Base-by-base conservation (phyloP, 352 stramenopile species). In the Phytophthora sp. region DNA sequence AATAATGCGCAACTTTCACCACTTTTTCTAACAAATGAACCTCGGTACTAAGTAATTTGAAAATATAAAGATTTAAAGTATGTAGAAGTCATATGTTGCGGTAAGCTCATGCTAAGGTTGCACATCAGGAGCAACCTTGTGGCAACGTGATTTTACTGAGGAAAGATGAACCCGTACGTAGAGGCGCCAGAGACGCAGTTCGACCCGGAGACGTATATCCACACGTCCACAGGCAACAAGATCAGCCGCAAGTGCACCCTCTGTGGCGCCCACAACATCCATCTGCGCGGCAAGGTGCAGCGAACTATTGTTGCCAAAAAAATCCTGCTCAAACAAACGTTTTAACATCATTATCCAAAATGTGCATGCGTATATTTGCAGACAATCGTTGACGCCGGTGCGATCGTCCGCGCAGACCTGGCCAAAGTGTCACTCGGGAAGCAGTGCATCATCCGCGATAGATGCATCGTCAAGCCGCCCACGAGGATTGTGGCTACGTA, bases 361-460 rank as follows among this genome's bases (percentile, higher is more conserved):
- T n/a, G n/a, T n/a, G n/a, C n/a, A n/a, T n/a, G n/a, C n/a, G n/a
- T 16, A 16, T 45, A 18, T 16, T 60, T 44, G 9, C 41, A 92
- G 73, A 86, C 83, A 30, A 91, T 95, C 69, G 80, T 96, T 33
- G 66, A 91, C 47, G 71, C 83, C 5, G 80, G 74, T 31, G 79
- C 77, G 29, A 86, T 93, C 57, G 79, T 96, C 20, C 84, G 89
- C 44, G 89, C 85, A 11, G 89, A 96, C 60, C 72, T 94, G 45
- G 89, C 86, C 39, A 93, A 89, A 70, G 84, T 96, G 16, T 88
- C 82, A 33, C 76, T 96, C 11, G 89, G 89, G 1, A 88, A 88
- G 60, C 84, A 91, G 62, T 95, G 85, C 66, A 79, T 91, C 57
- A 88, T 96, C 46, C 74, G 83, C 21, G 71, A 84, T 38, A 73